Base-by-base conservation (phyloP, 805 yeast genomes). In the Candida easanensis region DNA sequence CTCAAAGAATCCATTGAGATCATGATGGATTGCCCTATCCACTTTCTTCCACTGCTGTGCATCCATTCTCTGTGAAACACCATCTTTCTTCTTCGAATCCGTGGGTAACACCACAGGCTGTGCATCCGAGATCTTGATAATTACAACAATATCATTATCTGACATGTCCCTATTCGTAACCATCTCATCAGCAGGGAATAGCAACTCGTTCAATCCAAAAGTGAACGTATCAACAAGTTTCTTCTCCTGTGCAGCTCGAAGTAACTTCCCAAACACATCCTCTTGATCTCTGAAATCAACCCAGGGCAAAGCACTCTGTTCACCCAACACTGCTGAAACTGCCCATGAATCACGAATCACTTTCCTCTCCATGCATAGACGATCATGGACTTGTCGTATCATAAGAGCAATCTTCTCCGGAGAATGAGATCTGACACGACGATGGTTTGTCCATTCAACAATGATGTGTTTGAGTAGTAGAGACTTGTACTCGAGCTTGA, bases 141-240 rank as follows among this genome's bases (percentile, higher is more conserved):
- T 18, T 3, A 52, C 44, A 8, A 55, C 60, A 21, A 68, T 64
- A 27, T 68, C 72, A n/a, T 49, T 51, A 33, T 68, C 70, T 1
- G 58, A 46, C n/a, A 62, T 39, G 32, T 58, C 61, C n/a, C 42
- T 52, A 41, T 66, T 66, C 11, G 39, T 30, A 6, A 69, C 60
- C 11, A 45, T 51, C 42, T 69, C 74, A 41, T 67, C 69, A 2
- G 44, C 39, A 1, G 74, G 73, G 42, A 68, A 67, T 22, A 69
- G 35, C 15, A 66, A 42, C 16, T 61, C 53, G 33, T 66, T 65
- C 13, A 68, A 33, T 14, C 18, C 50, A 25, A 23, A 50, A 41
- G 26, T 41, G 45, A 10, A 32, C 14, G 31, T 28, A 40, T 44
- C 36, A 42, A 30, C 38, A 13, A 36, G 35, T 21, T 39, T 44